Conservation (phyloP, 2,329 filamentous ascomycete species). For the Monosporascus sp. region DNA sequence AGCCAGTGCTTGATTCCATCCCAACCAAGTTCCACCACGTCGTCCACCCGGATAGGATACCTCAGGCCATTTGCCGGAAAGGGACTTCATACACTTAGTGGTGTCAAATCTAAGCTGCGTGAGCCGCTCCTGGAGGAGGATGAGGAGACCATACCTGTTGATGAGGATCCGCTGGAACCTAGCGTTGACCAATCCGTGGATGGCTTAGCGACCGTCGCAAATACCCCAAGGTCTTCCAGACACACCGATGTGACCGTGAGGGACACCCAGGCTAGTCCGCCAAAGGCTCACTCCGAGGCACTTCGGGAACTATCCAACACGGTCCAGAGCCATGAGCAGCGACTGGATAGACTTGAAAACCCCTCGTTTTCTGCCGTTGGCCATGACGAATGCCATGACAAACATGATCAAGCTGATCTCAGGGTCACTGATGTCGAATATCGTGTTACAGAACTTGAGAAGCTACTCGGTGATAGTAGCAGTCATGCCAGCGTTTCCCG, state of each 20-base stretch:
- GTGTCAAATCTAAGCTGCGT: constrained; percentile 28
- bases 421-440: constrained; percentile 66
- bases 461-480: constrained; percentile 41
- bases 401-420: constrained; percentile 60
- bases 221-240: constrained; percentile 25
- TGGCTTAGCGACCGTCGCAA: constrained; percentile 24
- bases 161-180: constrained; percentile 14
- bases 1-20: constrained; percentile 46
- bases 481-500: constrained; percentile 33
- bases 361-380: constrained; percentile 60
- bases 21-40: constrained; percentile 48
- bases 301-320: constrained; percentile 44
- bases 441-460: constrained; percentile 56
- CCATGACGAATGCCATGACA: constrained; percentile 66
- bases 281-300: constrained; percentile 27
- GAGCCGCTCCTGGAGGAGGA: constrained; percentile 27
- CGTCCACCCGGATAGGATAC: constrained; percentile 46
- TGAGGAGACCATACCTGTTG: constrained; percentile 13
- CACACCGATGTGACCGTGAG: constrained; percentile 14
- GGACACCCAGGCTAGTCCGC: constrained; percentile 13
- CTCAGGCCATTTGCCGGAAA: constrained; percentile 51
- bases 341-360: constrained; percentile 65
- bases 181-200: constrained; percentile 18
- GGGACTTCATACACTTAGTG: constrained; percentile 48
- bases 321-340: constrained; percentile 57